phyloP scores from a whole-genome alignment of 306 rosid species.

The Ochetophila trinervis region DNA sequence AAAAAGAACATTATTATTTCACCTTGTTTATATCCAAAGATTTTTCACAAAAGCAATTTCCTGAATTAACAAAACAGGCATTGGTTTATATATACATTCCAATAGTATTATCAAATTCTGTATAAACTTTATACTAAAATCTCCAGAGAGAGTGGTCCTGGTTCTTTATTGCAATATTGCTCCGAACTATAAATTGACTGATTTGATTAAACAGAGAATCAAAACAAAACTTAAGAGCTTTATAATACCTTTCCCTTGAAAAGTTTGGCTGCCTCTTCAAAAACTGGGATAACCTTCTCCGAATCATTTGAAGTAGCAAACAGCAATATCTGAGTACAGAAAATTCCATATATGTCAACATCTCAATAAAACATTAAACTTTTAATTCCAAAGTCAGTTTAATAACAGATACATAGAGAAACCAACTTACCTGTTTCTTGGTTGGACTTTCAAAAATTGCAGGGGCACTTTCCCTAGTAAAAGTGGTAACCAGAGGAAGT shows the following conservation, averaged over 20 bases:
- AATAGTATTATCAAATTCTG: too few relatives aligned
- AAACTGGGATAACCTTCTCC: constrained; percentile 58
- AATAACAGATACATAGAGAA: not conserved
- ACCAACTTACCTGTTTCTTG: constrained; percentile 83
- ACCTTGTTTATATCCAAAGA: too few relatives aligned
- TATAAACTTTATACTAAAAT: not conserved
- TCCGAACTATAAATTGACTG: not conserved
- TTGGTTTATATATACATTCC: too few relatives aligned
- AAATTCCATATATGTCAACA: constrained; percentile 22
- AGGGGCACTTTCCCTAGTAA: constrained; percentile 88
- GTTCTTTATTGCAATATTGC: not conserved
- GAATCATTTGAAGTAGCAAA: constrained; percentile 73
- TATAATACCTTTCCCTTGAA: constrained; percentile 87
- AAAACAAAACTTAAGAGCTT: constrained; percentile 2
- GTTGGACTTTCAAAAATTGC: constrained; percentile 77
- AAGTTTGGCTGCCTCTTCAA: constrained; percentile 69
- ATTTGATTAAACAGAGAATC: not conserved
- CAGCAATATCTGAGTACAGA: constrained; percentile 57
- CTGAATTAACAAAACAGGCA: too few relatives aligned
- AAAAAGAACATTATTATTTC: too few relatives aligned
- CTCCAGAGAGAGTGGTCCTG: not conserved
- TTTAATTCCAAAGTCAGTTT: not conserved
- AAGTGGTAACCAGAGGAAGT: constrained; percentile 79
- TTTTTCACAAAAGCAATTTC: too few relatives aligned
- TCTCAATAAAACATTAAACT: not conserved